These are phyloP conservation scores for Lathyrus oleraceus DNA, from an alignment of 306 rosid genomes.

Conservation along the genomic window DNA sequence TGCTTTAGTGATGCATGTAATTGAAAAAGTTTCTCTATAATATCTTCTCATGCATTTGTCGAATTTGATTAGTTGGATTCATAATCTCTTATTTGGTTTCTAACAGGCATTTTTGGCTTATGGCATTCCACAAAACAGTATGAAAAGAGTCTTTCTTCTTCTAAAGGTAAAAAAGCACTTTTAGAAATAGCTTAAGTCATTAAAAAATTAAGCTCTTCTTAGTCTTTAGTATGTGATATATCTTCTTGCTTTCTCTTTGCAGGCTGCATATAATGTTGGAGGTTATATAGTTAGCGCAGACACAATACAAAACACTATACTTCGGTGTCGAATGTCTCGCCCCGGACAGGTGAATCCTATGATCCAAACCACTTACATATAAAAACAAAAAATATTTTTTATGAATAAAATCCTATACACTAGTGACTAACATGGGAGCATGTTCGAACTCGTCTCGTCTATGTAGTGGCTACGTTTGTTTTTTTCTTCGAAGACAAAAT, in stretches of 20 bases:
- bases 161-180: slow-evolving; percentile 63
- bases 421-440: slow-evolving; percentile 1
- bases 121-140: slow-evolving; percentile 89
- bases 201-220: neutral
- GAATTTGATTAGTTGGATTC: slow-evolving; percentile 1
- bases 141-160: slow-evolving; percentile 74
- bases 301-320: slow-evolving; percentile 80
- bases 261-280: slow-evolving; percentile 98
- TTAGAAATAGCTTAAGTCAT: slow-evolving; percentile 16
- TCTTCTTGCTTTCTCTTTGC: slow-evolving; percentile 41
- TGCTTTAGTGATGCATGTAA: slow-evolving; percentile 98
- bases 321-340: slow-evolving; percentile 81
- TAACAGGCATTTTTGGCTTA: slow-evolving; percentile 91
- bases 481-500: slow-evolving; percentile 65
- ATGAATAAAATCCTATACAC: neutral
- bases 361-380: neutral
- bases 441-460: slow-evolving; percentile 11
- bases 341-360: slow-evolving; percentile 77
- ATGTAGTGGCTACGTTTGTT: slow-evolving; percentile 86
- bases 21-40: neutral
- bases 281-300: slow-evolving; percentile 88
- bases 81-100: slow-evolving; percentile 37
- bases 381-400: neutral
- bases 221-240: neutral
- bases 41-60: slow-evolving; percentile 22